Percentiles rank a stretch among this genome's conserved stretches.
Evolutionary conservation across 2,329 filamentous ascomycete species (phyloP).

Genomic region (Seiridium unicorne): DNA sequence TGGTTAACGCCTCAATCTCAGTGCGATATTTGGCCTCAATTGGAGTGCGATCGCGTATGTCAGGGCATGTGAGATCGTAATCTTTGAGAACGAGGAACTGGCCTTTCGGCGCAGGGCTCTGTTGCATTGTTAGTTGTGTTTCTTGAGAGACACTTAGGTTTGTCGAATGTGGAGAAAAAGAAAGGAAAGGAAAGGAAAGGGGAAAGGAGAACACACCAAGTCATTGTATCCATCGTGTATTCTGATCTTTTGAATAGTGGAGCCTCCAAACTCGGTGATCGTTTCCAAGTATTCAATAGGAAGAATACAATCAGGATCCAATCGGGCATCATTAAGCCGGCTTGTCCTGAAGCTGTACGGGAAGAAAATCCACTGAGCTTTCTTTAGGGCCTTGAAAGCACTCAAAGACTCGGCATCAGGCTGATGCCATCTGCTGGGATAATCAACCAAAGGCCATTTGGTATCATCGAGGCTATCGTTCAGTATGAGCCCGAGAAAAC

Average conservation of each 20-base stretch:
- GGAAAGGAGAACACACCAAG: not conserved
- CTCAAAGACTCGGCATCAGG: too few species aligned
- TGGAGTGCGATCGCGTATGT: conserved; percentile 13
- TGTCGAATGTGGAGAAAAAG: not conserved
- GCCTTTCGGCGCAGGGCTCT: not conserved
- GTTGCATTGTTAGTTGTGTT: not conserved
- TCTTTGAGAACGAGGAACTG: not conserved
- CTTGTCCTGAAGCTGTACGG: not conserved
- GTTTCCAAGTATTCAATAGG: not conserved
- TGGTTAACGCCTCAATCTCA: conserved; percentile 12
- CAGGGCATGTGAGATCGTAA: not conserved
- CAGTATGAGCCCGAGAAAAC: not conserved
- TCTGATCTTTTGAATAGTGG: not conserved
- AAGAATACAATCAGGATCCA: not conserved
- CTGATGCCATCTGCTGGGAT: not conserved
- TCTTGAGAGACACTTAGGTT: not conserved
- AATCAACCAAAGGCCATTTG: not conserved
- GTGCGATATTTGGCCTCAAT: conserved; percentile 12
- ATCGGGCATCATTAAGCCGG: not conserved
- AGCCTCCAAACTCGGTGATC: not conserved
- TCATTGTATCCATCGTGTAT: not conserved
- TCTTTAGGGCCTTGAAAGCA: not conserved
- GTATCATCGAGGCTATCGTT: not conserved
- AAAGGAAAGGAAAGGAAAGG: too few species aligned
- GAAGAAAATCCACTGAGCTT: not conserved